These are phyloP conservation scores for Calocera viscosa DNA, from an alignment of 768 basidiomycete species.

Conservation along the genomic window DNA sequence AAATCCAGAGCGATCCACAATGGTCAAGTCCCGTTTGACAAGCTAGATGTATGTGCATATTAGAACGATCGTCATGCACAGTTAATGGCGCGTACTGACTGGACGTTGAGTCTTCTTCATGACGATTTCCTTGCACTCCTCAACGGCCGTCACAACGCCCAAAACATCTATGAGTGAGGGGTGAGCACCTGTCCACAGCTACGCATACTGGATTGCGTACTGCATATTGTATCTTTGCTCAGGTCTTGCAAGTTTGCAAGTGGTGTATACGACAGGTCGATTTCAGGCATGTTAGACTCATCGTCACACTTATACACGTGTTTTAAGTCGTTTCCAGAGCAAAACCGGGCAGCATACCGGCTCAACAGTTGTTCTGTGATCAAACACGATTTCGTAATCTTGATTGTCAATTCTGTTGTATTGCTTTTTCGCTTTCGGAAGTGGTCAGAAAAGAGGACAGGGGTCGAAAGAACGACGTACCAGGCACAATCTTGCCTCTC, in stretches of 20 bases:
- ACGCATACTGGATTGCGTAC: not conserved
- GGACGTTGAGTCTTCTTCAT: conserved; percentile 42
- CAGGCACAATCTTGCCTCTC: conserved; percentile 33
- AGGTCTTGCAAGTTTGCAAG: not conserved
- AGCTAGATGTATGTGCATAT: conserved; percentile 31
- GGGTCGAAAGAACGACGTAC: too few relatives aligned
- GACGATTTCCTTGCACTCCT: conserved; percentile 29
- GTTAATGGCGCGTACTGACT: conserved; percentile 30
- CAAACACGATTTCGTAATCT: conserved; percentile 36
- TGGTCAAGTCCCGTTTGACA: conserved; percentile 31
- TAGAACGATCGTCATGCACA: conserved; percentile 5
- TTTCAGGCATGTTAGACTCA: not conserved
- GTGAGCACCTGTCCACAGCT: not conserved
- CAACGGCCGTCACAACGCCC: conserved; percentile 32
- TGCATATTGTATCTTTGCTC: not conserved
- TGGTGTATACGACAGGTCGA: not conserved
- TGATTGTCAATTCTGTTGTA: conserved; percentile 34
- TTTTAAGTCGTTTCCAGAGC: not conserved
- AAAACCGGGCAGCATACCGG: conserved; percentile 40
- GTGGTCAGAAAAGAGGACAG: too few relatives aligned
- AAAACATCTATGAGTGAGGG: conserved; percentile 25
- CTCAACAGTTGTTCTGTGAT: conserved; percentile 30
- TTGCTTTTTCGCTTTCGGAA: conserved; percentile 30
- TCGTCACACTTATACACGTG: not conserved
- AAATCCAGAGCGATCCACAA: conserved; percentile 31